Evolutionary conservation across 352 stramenopile species (phyloP).

Genomic region (Phytophthora sojae): DNA sequence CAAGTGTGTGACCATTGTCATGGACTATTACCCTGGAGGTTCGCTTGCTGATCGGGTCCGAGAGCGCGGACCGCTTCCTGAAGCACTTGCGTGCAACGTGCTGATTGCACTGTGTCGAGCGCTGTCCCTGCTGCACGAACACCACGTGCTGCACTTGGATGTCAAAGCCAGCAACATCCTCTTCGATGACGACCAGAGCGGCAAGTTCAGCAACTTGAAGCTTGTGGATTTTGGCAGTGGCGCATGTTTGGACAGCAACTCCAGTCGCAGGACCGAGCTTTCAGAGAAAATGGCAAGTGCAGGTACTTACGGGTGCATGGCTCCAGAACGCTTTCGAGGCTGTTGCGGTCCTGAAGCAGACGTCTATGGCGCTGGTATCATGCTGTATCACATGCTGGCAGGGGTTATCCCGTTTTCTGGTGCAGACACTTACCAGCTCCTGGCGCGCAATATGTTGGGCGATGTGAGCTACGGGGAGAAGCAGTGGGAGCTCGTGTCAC

Average conservation of each 20-base stretch:
- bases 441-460: conserved; percentile 74
- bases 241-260: conserved; percentile 21
- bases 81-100: conserved; percentile 47
- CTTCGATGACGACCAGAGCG: conserved; percentile 51
- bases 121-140: conserved; percentile 57
- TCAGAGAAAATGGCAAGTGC: conserved; percentile 24
- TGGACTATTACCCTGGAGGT: conserved; percentile 68
- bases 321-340: conserved; percentile 66
- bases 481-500: conserved; percentile 49
- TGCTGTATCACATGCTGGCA: conserved; percentile 70
- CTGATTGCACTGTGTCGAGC: conserved; percentile 56
- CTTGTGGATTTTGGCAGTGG: conserved; percentile 76
- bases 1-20: conserved; percentile 63
- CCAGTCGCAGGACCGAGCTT: not conserved
- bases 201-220: conserved; percentile 62
- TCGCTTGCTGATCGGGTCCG: conserved; percentile 60
- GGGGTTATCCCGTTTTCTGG: conserved; percentile 59
- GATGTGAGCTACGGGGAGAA: conserved; percentile 52
- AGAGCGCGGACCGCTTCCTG: conserved; percentile 36
- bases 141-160: conserved; percentile 67
- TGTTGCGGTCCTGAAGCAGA: conserved; percentile 56
- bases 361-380: conserved; percentile 68
- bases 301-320: conserved; percentile 74
- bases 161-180: conserved; percentile 74
- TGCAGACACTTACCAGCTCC: conserved; percentile 53